A percentile compares a stretch with the other conserved stretches of the same genome.
phyloP scores from a whole-genome alignment of 2,329 filamentous ascomycete species.

The Aspergillus ochraceus region DNA sequence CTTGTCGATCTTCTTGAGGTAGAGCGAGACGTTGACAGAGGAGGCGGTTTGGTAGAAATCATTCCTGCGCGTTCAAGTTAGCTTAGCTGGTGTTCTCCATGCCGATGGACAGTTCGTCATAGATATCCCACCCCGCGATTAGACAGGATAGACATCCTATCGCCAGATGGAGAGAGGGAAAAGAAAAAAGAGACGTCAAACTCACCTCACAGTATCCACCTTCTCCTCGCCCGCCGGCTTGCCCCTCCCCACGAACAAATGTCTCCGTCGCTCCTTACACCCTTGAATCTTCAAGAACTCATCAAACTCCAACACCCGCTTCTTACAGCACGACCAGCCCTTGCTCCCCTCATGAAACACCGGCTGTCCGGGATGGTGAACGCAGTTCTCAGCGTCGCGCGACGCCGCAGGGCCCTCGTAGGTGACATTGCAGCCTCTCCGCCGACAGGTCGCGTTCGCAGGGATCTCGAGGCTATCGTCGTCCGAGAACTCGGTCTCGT shows the following conservation, averaged over 20 bases:
- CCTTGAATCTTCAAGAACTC: constrained; percentile 96
- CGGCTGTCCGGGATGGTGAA: constrained; percentile 84
- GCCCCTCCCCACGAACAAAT: constrained; percentile 78
- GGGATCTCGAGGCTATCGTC: constrained; percentile 73
- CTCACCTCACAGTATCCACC: constrained; percentile 73
- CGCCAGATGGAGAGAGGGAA: background rate
- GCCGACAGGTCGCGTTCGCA: constrained; percentile 72
- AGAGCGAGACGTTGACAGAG: constrained; percentile 85
- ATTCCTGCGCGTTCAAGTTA: constrained; percentile 50
- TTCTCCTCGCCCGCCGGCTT: constrained; percentile 72
- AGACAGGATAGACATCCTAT: background rate
- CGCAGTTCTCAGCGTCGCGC: constrained; percentile 73
- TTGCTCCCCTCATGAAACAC: constrained; percentile 99
- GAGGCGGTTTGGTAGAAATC: constrained; percentile 94
- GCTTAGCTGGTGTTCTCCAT: background rate
- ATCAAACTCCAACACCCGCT: constrained; percentile 92
- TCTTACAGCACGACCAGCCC: constrained; percentile 96
- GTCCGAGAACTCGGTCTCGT: constrained; percentile 79
- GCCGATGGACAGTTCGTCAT: no score
- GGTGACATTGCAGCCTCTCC: constrained; percentile 68
- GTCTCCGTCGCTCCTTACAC: constrained; percentile 76
- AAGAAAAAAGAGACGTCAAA: constrained; percentile 5
- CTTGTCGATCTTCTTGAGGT: constrained; percentile 96
- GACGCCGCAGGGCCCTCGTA: constrained; percentile 58
- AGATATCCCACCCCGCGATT: no score